Percentiles rank a stretch among this genome's conserved stretches.
Evolutionary conservation across 768 basidiomycete genomes (phyloP).

Genomic region (Erythrobasidium yunnanense): DNA sequence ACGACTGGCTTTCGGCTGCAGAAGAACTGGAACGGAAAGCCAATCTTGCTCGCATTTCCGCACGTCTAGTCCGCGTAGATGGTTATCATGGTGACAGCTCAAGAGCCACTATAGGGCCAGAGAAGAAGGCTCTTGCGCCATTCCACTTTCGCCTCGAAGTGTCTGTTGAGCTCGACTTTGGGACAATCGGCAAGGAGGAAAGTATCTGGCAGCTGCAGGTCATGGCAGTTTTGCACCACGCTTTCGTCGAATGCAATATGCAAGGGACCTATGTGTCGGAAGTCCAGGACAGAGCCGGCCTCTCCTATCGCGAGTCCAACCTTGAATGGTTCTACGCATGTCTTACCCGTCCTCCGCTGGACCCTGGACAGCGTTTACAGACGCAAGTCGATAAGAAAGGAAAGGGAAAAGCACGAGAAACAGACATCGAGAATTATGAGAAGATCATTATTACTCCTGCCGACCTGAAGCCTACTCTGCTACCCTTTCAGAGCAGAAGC

Average conservation of each 20-base stretch:
- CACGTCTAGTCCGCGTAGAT: too few species aligned
- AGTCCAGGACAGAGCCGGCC: background rate
- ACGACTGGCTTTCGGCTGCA: too few species aligned
- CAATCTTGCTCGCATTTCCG: too few species aligned
- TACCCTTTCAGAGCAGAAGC: slow-evolving; percentile 44
- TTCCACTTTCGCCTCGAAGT: too few species aligned
- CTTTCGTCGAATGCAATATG: background rate
- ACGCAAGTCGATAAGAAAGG: background rate
- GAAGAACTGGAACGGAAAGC: too few species aligned
- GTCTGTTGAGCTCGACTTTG: too few species aligned
- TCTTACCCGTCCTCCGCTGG: background rate
- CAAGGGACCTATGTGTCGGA: background rate
- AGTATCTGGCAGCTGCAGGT: too few species aligned
- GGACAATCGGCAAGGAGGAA: too few species aligned
- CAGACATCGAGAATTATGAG: background rate
- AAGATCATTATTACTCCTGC: background rate
- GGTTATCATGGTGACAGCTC: too few species aligned
- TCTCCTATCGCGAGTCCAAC: background rate
- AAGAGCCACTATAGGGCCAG: too few species aligned
- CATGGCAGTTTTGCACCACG: too few species aligned
- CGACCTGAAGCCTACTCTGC: slow-evolving; percentile 6
- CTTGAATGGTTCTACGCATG: slow-evolving; percentile 17
- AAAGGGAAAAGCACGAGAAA: background rate
- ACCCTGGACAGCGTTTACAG: background rate
- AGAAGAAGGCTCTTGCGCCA: too few species aligned